Base-by-base conservation (phyloP, 176 grass and related monocot genomes). In the Oryza longistaminata region DNA sequence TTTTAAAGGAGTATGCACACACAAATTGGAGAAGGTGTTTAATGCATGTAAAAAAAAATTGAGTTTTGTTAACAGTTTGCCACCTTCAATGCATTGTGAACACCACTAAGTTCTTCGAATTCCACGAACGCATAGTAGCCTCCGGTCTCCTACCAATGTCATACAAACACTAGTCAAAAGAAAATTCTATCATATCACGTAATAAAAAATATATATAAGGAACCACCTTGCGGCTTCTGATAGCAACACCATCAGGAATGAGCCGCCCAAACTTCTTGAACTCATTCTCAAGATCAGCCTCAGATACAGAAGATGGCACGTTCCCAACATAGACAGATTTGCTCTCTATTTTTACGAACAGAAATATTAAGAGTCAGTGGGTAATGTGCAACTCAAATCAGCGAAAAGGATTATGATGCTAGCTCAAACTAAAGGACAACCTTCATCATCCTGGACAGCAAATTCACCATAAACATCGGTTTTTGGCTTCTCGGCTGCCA, bases 291-390 rank as follows among this genome's bases (percentile, higher is more conserved):
- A 97, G 88, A 85, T 97, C 94, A 89, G 70, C 9, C 77, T 90
- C 88, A 13, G 45, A 48, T 37, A 92, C 89, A 43, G 82, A 89
- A 37, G 86, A 78, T 67, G 90, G 88, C 31, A 97, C 84, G 46
- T 97, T 97, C 25, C 92, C 88, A 73, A 97, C 94, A 83, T 97
- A 97, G 85, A 97, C 90, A 42, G 94, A 97, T 76, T 82, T 92
- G 85, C 73, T 88, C 77, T 97, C 92, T 87, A n/a, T n/a, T 82
- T 81, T 70, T 19, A 87, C 29, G 29, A 84, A 61, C 42, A 83
- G 27, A 73, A 84, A 86, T 5, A 22, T 68, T 78, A 79, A 5
- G 14, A 49, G 13, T 80, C 22, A 64, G 75, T 68, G 62, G 78
- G 65, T 2, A 64, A 76, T 70, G 62, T 15, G 50, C 26, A 78